A percentile compares a stretch with the other conserved stretches of the same genome.
Evolutionary conservation across 176 grass and related monocot genomes (phyloP).

Genomic region (Puccinellia tenuiflora): DNA sequence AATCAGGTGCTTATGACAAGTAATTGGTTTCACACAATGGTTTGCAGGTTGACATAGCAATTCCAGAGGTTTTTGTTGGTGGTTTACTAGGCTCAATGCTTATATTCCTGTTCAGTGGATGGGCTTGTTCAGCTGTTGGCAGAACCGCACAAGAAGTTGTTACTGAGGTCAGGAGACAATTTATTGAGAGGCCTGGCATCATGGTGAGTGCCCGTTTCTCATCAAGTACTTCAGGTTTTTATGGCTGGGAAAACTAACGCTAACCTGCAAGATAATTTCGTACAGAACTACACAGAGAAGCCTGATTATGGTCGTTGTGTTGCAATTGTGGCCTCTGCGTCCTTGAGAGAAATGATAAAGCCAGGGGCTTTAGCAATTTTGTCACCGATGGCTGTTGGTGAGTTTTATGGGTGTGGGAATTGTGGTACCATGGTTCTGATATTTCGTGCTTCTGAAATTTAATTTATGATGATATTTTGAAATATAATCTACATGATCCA

Average conservation of each 20-base stretch:
- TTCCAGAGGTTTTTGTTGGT: conserved; percentile 95
- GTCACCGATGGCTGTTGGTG: conserved; percentile 84
- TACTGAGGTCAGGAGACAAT: conserved; percentile 98
- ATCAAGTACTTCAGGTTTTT: background rate
- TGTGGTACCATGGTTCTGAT: background rate
- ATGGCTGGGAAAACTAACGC: background rate
- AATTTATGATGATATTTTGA: background rate
- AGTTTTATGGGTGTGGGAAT: conserved; percentile 26
- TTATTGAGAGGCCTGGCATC: conserved; percentile 98
- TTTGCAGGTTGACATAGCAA: conserved; percentile 92
- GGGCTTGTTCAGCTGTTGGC: conserved; percentile 98
- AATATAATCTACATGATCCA: conserved; percentile 18
- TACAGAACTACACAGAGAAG: conserved; percentile 91
- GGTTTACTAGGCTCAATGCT: conserved; percentile 97
- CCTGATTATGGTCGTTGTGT: conserved; percentile 98
- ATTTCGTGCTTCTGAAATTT: background rate
- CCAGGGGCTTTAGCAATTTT: conserved; percentile 93
- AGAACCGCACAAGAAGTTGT: conserved; percentile 99
- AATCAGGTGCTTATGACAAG: conserved; percentile 14
- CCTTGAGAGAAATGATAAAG: conserved; percentile 94
- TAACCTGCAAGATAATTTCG: conserved; percentile 20
- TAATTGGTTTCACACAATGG: background rate
- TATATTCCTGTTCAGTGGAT: conserved; percentile 99
- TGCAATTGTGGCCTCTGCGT: conserved; percentile 98
- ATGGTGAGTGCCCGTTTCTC: conserved; percentile 61